Evolutionary conservation across 352 stramenopile species (phyloP), one percentile per base, ranked within the genome.

Genomic region (Globisporangium spiculum): DNA sequence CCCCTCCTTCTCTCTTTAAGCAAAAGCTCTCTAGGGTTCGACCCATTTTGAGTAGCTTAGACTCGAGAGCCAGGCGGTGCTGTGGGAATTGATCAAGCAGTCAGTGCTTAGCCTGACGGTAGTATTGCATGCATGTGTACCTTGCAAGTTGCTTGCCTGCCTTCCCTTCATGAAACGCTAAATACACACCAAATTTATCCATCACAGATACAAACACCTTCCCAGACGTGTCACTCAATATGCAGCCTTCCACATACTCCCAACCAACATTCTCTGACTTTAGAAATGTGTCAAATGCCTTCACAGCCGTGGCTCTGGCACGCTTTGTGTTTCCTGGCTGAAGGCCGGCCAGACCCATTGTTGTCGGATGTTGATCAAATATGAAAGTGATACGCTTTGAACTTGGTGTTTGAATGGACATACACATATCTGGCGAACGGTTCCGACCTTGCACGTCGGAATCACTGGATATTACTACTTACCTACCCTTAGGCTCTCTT

Each of bases 1-100:
- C n/a, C n/a, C n/a, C n/a, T n/a, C 46, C 18, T 54, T 54, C 46
- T 54, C 46, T 54, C 20, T 54, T 50, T 14, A 54, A 54, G 46
- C 46, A 54, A 54, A 54, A 54, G 46, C 18, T 54, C 20, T 54
- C 46, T 14, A 22, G 46, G 20, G 46, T 54, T 54, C 46, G 46
- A 0, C 46, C 46, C 46, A 54, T 26, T 54, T 54, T 54, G 46
- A 54, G 46, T 54, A 54, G 46, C 46, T 54, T 54, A 14, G 20
- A 54, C 46, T 54, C 46, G 18, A 54, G 46, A 54, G 46, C 46
- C 0, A 54, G 18, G 46, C 46, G 18, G 18, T 54, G 46, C 20
- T 54, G 46, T 14, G 18, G 46, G 46, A 26, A 54, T 54, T 54
- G 46, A 14, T 54, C 46, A 54, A 54, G 46, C 46, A 54, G 18